phyloP scores from a whole-genome alignment of 1,284 basidiomycete genomes.

The Prillingera fragicola region DNA sequence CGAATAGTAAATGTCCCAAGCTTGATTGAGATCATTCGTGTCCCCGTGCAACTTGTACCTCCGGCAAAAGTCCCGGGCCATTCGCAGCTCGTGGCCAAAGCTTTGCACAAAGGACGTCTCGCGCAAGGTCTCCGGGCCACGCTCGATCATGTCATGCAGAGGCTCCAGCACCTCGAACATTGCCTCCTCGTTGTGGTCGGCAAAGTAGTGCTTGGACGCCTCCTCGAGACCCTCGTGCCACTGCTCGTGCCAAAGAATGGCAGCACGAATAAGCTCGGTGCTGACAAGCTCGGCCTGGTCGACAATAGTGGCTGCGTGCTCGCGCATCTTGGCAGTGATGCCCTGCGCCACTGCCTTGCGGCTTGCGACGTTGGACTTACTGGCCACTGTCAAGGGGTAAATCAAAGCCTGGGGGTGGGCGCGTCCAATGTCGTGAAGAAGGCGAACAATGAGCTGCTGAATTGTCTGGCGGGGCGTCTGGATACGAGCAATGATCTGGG shows the following conservation, averaged over 20 bases:
- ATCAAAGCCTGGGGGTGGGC: constrained; percentile 97
- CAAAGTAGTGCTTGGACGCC: constrained; percentile 94
- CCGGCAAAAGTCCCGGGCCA: constrained; percentile 88
- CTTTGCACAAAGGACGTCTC: constrained; percentile 95
- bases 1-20: constrained; percentile 99
- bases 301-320: constrained; percentile 84
- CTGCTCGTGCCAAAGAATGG: constrained; percentile 97
- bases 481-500: constrained; percentile 97
- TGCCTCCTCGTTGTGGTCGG: constrained; percentile 95
- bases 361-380: constrained; percentile 82
- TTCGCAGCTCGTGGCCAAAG: constrained; percentile 86
- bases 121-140: constrained; percentile 83
- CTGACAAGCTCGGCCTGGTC: constrained; percentile 89
- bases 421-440: constrained; percentile 88
- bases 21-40: constrained; percentile 85
- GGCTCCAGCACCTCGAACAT: constrained; percentile 96
- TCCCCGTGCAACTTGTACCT: constrained; percentile 85
- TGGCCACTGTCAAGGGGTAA: constrained; percentile 96
- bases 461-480: constrained; percentile 88
- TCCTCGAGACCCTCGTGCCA: constrained; percentile 99
- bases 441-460: constrained; percentile 79
- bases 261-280: constrained; percentile 92
- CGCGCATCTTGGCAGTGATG: constrained; percentile 91
- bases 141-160: constrained; percentile 87
- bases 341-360: constrained; percentile 76